These are phyloP conservation scores for Sarcodon sp. DNA, from an alignment of 768 basidiomycete species.

Conservation along the genomic window DNA sequence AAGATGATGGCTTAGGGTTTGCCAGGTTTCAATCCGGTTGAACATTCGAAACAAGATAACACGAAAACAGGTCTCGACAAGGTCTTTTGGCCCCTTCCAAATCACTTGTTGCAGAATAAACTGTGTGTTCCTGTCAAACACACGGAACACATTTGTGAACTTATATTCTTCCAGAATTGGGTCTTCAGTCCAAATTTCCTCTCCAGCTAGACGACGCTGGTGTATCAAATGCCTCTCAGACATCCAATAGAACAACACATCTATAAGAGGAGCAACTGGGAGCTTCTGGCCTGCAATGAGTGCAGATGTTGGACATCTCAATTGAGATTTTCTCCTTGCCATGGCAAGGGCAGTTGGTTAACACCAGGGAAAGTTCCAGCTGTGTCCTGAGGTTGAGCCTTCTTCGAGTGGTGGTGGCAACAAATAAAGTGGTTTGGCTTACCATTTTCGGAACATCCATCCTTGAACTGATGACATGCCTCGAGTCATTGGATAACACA, in stretches of 20 bases:
- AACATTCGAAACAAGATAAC: slow-evolving; percentile 61
- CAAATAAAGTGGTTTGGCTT: too few species aligned
- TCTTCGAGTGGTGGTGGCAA: too few species aligned
- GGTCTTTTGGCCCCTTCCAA: slow-evolving; percentile 47
- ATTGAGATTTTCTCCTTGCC: neutral
- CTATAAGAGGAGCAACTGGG: slow-evolving; percentile 13
- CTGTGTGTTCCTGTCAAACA: slow-evolving; percentile 59
- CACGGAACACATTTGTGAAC: slow-evolving; percentile 69
- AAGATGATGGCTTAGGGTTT: slow-evolving; percentile 36
- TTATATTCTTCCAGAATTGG: slow-evolving; percentile 36
- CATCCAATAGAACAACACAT: slow-evolving; percentile 18
- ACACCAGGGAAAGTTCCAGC: neutral
- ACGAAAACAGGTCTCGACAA: slow-evolving; percentile 57
- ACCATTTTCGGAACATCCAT: too few species aligned
- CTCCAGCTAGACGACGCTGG: slow-evolving; percentile 14
- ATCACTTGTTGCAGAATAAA: slow-evolving; percentile 60
- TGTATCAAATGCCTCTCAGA: slow-evolving; percentile 18
- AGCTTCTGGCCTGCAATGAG: slow-evolving; percentile 12
- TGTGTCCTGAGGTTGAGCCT: neutral
- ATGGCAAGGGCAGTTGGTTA: neutral
- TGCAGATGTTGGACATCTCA: slow-evolving; percentile 3
- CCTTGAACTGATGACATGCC: too few species aligned
- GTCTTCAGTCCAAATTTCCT: slow-evolving; percentile 49
- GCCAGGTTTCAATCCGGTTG: slow-evolving; percentile 63
- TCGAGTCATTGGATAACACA: too few species aligned